These are phyloP conservation scores for Fusarium citri DNA, from an alignment of 2,329 filamentous ascomycete genomes.

Conservation along the genomic window DNA sequence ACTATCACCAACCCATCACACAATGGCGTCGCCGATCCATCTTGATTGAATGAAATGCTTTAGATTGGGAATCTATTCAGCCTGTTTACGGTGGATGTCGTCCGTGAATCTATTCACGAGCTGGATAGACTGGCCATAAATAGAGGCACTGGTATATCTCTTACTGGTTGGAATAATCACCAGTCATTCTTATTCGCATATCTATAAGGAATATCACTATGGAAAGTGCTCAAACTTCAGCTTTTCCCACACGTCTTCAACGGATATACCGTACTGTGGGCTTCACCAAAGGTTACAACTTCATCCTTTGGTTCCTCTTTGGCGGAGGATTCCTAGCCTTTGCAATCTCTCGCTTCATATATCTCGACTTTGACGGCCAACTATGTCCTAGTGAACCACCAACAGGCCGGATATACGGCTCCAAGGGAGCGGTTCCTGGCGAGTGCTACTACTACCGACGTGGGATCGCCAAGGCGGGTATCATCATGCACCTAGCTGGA, in stretches of 20 bases:
- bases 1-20: conserved; percentile 16
- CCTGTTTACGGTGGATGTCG: background rate
- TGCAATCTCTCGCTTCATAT: conserved; percentile 38
- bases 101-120: background rate
- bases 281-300: conserved; percentile 69
- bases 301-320: conserved; percentile 64
- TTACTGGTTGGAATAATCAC: background rate
- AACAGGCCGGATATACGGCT: background rate
- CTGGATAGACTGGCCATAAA: conserved; percentile 9
- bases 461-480: conserved; percentile 49
- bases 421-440: conserved; percentile 46
- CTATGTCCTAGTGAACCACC: conserved; percentile 46
- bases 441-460: conserved; percentile 56
- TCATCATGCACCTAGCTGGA: conserved; percentile 59
- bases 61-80: conserved; percentile 14
- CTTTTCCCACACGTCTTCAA: background rate
- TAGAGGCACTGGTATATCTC: background rate
- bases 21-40: conserved; percentile 15
- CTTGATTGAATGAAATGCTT: conserved; percentile 9
- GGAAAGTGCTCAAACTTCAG: background rate
- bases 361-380: conserved; percentile 47
- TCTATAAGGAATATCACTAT: conserved; percentile 2
- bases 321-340: conserved; percentile 51
- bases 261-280: conserved; percentile 60
- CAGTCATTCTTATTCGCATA: background rate